phyloP scores from a whole-genome alignment of 139 green algal genomes.

The Limnomonas spitsbergensis region DNA sequence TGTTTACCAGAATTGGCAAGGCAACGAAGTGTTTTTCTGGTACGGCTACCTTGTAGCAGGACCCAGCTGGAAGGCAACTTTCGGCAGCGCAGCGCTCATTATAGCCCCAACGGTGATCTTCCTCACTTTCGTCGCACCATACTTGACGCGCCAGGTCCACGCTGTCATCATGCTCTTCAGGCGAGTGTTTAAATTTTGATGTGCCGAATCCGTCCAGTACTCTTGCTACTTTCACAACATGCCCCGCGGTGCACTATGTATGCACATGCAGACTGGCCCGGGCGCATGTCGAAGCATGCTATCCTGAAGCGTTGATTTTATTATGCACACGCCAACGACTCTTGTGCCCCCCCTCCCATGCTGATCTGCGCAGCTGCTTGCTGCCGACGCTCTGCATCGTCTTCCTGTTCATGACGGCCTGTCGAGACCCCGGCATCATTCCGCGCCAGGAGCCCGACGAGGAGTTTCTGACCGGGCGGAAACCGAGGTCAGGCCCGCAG shows the following conservation, averaged over 20 bases:
- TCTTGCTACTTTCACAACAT: too few species aligned
- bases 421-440: conserved; percentile 88
- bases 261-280: too few species aligned
- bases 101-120: conserved; percentile 61
- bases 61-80: conserved; percentile 72
- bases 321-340: too few species aligned
- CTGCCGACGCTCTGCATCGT: conserved; percentile 41
- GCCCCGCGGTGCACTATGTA: too few species aligned
- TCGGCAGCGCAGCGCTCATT: conserved; percentile 62
- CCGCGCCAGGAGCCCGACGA: conserved; percentile 72
- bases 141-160: conserved; percentile 45
- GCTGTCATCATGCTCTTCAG: conserved; percentile 47
- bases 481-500: conserved; percentile 33
- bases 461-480: conserved; percentile 60
- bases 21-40: conserved; percentile 70
- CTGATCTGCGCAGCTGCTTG: conserved; percentile 37
- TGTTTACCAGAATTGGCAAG: conserved; percentile 63
- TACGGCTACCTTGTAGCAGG: conserved; percentile 55
- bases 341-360: too few species aligned
- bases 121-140: conserved; percentile 62
- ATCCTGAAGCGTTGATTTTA: too few species aligned
- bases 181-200: too few species aligned
- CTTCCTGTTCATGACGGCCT: conserved; percentile 73
- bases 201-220: too few species aligned
- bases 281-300: too few species aligned